A percentile compares a stretch with the other conserved stretches of the same genome.
These are phyloP conservation scores for Oryza meyeriana DNA, from an alignment of 176 grass and related monocot genomes.

Conservation along the genomic window DNA sequence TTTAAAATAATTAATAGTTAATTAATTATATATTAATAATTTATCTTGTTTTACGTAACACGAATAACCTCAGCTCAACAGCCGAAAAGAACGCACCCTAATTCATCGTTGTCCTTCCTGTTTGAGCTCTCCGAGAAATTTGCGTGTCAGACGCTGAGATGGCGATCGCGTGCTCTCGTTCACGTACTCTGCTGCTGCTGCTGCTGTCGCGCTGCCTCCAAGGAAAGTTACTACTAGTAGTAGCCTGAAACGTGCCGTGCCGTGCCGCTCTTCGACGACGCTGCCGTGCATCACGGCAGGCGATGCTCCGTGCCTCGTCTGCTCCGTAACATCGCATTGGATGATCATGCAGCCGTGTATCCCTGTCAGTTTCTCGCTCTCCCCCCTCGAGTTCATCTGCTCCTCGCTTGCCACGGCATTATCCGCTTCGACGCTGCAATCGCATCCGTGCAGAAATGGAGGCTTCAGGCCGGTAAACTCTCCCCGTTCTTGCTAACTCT, in stretches of 20 bases:
- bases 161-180: not conserved
- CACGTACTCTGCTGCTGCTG: not conserved
- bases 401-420: not conserved
- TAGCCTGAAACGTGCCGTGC: not conserved
- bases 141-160: not conserved
- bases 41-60: no score
- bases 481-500: not conserved
- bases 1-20: no score
- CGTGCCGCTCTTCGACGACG: not conserved
- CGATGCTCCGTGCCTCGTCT: not conserved
- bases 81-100: no score
- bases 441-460: not conserved
- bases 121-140: not conserved
- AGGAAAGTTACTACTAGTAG: not conserved
- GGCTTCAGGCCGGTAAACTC: not conserved
- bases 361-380: slow-evolving; percentile 4
- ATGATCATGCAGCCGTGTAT: not conserved
- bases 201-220: slow-evolving; percentile 21
- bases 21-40: no score
- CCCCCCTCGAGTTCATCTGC: slow-evolving; percentile 15
- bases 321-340: not conserved
- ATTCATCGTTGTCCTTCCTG: not conserved
- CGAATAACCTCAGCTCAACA: no score
- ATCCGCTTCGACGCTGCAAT: not conserved
- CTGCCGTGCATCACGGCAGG: not conserved